Evolutionary conservation across 2,329 filamentous ascomycete species (phyloP).

Genomic region (Colletotrichum orbiculare): DNA sequence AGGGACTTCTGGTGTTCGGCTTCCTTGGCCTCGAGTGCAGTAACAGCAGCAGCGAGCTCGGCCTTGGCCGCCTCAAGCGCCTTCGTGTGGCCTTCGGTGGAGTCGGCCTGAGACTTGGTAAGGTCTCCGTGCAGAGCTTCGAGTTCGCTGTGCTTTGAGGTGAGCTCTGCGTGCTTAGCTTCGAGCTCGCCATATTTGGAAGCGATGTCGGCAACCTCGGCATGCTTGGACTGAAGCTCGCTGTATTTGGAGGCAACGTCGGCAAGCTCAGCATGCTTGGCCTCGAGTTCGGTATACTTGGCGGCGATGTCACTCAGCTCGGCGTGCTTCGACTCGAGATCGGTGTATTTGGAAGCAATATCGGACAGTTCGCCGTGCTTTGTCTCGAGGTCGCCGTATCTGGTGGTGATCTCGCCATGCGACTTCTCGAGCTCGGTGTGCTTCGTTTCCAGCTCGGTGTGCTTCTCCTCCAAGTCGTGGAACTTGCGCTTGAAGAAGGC

Average conservation of each 20-base stretch:
- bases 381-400: conserved; percentile 62
- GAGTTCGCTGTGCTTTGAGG: conserved; percentile 45
- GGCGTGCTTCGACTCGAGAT: conserved; percentile 49
- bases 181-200: conserved; percentile 64
- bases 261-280: conserved; percentile 64
- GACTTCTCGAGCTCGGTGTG: conserved; percentile 41
- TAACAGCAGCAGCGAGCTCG: conserved; percentile 56
- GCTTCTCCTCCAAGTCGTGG: conserved; percentile 67
- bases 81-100: conserved; percentile 51
- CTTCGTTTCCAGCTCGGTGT: conserved; percentile 59
- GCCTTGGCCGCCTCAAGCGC: conserved; percentile 56
- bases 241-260: conserved; percentile 42
- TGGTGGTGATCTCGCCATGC: conserved; percentile 41
- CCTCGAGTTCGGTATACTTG: conserved; percentile 70
- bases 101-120: conserved; percentile 45
- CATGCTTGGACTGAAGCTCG: conserved; percentile 36
- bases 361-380: conserved; percentile 43
- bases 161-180: conserved; percentile 46
- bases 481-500: conserved; percentile 74
- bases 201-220: not conserved
- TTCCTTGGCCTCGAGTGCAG: conserved; percentile 62
- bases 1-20: conserved; percentile 65
- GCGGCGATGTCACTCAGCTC: not conserved
- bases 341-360: conserved; percentile 47
- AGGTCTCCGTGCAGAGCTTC: conserved; percentile 48